A percentile compares a stretch with the other conserved stretches of the same genome.
These are phyloP conservation scores for Ophiostoma populinum DNA, from an alignment of 2,329 filamentous ascomycete species.

Conservation along the genomic window DNA sequence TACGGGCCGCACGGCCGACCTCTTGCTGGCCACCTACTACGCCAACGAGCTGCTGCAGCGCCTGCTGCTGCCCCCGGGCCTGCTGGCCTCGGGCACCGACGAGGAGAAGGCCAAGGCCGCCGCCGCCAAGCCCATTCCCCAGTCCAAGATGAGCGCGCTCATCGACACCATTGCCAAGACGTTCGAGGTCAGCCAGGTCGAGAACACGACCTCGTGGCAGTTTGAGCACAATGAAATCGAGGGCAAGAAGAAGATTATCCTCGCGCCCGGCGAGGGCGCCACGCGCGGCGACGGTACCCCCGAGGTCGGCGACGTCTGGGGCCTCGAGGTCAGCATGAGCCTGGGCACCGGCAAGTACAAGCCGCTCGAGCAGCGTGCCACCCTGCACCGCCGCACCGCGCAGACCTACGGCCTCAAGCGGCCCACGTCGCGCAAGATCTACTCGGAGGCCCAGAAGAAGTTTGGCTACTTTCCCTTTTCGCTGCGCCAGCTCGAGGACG, in stretches of 20 bases:
- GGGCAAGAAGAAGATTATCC: constrained; percentile 91
- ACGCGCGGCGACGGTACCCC: constrained; percentile 80
- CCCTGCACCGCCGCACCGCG: constrained; percentile 80
- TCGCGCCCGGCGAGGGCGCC: constrained; percentile 72
- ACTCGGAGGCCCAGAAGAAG: constrained; percentile 92
- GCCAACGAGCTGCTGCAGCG: constrained; percentile 88
- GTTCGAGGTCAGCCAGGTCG: constrained; percentile 83
- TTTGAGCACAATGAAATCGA: constrained; percentile 98
- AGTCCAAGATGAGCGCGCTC: constrained; percentile 70
- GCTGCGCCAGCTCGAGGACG: constrained; percentile 88
- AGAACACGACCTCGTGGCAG: constrained; percentile 95
- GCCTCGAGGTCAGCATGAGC: constrained; percentile 88
- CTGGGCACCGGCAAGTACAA: constrained; percentile 90
- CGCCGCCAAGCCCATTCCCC: constrained; percentile 64
- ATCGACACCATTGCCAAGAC: constrained; percentile 82
- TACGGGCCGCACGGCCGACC: constrained; percentile 64
- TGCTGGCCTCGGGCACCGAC: constrained; percentile 66
- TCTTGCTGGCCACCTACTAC: constrained; percentile 82
- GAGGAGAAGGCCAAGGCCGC: constrained; percentile 92
- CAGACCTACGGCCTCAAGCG: constrained; percentile 90
- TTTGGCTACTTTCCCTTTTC: constrained; percentile 97
- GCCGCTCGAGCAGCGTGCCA: constrained; percentile 70
- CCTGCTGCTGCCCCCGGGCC: constrained; percentile 78
- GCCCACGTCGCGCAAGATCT: constrained; percentile 75
- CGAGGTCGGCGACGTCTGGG: constrained; percentile 89